A percentile compares a stretch with the other conserved stretches of the same genome.
These are phyloP conservation scores for Aspergillus panamensis DNA, from an alignment of 495 filamentous ascomycete species.

Conservation along the genomic window DNA sequence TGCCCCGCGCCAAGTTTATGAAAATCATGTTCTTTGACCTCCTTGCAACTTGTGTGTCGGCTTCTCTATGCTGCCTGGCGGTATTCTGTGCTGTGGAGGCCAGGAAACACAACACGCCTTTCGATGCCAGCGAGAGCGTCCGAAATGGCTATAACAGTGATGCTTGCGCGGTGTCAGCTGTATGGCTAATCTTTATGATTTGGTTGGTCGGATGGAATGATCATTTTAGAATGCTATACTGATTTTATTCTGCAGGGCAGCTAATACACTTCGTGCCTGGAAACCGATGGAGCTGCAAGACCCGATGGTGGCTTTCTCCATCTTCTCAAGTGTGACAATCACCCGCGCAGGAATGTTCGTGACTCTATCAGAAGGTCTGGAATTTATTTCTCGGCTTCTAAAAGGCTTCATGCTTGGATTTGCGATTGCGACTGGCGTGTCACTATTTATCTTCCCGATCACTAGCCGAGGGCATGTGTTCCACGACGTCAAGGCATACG, in stretches of 20 bases:
- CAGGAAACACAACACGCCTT: constrained; percentile 51
- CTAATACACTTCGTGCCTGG: constrained; percentile 53
- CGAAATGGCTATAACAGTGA: constrained; percentile 40
- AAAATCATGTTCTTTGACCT: constrained; percentile 66
- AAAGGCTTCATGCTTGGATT: constrained; percentile 64
- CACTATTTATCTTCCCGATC: constrained; percentile 61
- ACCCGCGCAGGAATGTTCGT: constrained; percentile 48
- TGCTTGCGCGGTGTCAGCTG: constrained; percentile 65
- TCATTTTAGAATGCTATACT: not conserved
- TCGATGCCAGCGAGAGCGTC: constrained; percentile 24
- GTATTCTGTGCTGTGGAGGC: constrained; percentile 65
- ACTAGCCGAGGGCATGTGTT: constrained; percentile 57
- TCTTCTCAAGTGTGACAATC: constrained; percentile 58
- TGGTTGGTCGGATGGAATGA: constrained; percentile 49
- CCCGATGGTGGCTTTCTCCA: constrained; percentile 66
- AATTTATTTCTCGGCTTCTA: constrained; percentile 53
- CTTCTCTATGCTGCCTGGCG: constrained; percentile 59
- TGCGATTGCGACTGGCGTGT: constrained; percentile 59
- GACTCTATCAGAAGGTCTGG: constrained; percentile 45
- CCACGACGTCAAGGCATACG: constrained; percentile 53
- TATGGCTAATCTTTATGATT: constrained; percentile 75
- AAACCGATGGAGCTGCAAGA: constrained; percentile 60
- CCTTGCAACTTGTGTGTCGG: constrained; percentile 53
- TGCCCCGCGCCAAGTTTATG: constrained; percentile 72
- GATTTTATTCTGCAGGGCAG: constrained; percentile 23